These are phyloP conservation scores for Plasmodium vivax DNA, from an alignment of 169 alveolate species.

Conservation along the genomic window DNA sequence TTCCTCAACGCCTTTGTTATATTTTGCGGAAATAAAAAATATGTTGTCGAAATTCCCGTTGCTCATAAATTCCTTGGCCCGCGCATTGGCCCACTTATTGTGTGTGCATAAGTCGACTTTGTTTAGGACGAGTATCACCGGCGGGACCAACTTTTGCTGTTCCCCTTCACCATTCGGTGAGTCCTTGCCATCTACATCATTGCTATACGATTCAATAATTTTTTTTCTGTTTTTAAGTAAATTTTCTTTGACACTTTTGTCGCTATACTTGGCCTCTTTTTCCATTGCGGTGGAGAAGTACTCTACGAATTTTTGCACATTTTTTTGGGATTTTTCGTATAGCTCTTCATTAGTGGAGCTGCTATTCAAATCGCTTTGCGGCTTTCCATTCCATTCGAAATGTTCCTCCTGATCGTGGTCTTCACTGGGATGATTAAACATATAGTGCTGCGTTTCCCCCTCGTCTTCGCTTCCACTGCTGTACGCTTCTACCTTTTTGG, in stretches of 20 bases:
- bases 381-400: neutral
- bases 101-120: constrained; percentile 82
- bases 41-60: constrained; percentile 86
- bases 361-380: neutral
- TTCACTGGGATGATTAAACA: neutral
- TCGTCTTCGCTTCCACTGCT: constrained; percentile 49
- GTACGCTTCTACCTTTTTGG: constrained; percentile 70
- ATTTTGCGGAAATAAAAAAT: constrained; percentile 87
- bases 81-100: constrained; percentile 83
- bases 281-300: constrained; percentile 50
- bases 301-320: constrained; percentile 10
- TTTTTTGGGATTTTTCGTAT: neutral
- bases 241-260: constrained; percentile 56
- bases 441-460: neutral
- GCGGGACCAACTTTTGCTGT: constrained; percentile 53
- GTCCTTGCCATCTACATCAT: neutral
- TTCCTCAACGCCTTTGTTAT: constrained; percentile 83
- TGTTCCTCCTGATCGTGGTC: neutral
- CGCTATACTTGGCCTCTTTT: constrained; percentile 29
- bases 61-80: constrained; percentile 81
- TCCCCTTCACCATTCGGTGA: neutral
- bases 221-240: constrained; percentile 62
- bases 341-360: neutral
- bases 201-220: constrained; percentile 46
- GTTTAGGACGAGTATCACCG: constrained; percentile 84